These are phyloP conservation scores for Poa annua DNA, from an alignment of 176 grass and related monocot species.

Conservation along the genomic window DNA sequence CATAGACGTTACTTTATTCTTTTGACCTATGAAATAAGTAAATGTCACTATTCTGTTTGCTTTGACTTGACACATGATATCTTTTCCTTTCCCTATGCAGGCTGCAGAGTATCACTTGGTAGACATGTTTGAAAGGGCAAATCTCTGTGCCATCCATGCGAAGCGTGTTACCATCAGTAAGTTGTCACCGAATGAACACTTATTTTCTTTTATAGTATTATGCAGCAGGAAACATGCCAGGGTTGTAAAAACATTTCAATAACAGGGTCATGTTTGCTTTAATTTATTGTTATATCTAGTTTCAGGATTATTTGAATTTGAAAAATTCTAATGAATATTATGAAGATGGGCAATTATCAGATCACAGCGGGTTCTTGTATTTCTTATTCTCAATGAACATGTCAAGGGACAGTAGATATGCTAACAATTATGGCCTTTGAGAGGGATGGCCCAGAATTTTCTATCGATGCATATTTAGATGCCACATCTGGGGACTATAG, in stretches of 20 bases:
- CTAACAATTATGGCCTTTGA: background rate
- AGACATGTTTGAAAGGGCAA: conserved; percentile 53
- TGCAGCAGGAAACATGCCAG: conserved; percentile 2
- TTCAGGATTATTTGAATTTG: conserved; percentile 11
- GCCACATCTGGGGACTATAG: background rate
- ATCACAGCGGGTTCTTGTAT: background rate
- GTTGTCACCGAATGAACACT: conserved; percentile 30
- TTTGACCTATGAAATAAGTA: background rate
- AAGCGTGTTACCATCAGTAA: conserved; percentile 73
- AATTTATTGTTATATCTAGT: conserved; percentile 15
- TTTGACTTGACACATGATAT: background rate
- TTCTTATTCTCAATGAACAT: conserved; percentile 14
- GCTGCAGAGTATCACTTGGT: conserved; percentile 64
- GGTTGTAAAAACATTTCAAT: conserved; percentile 7
- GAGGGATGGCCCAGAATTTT: background rate
- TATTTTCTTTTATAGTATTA: conserved; percentile 31
- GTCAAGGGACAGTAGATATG: conserved; percentile 22
- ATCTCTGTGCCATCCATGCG: conserved; percentile 68
- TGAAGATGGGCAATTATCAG: background rate
- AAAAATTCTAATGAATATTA: conserved; percentile 8
- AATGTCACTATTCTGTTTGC: background rate
- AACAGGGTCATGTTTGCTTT: conserved; percentile 6
- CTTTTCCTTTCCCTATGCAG: conserved; percentile 40
- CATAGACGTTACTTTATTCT: background rate
- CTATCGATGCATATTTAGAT: conserved; percentile 7